These are phyloP conservation scores for Geotrichum ghanense DNA, from an alignment of 805 yeast genomes.

Conservation along the genomic window DNA sequence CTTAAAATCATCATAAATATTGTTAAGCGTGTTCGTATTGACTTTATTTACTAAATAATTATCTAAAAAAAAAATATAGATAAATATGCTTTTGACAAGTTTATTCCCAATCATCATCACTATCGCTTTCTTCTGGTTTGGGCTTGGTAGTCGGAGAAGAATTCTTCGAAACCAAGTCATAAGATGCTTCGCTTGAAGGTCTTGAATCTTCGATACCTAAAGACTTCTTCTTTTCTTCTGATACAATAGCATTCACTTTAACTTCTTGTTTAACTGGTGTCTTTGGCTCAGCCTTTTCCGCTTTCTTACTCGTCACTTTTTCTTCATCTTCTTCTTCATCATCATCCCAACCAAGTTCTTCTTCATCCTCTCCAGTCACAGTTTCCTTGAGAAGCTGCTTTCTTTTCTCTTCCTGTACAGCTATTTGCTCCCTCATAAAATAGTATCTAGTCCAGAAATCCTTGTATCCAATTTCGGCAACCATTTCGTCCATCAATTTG, in stretches of 20 bases:
- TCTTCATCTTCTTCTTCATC: conserved; percentile 33
- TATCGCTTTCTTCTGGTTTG: conserved; percentile 15
- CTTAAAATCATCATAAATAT: too few species aligned
- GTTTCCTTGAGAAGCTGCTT: conserved; percentile 44
- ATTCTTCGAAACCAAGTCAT: conserved; percentile 29
- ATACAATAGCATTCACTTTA: conserved; percentile 9
- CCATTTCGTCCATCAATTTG: conserved; percentile 46
- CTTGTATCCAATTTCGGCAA: conserved; percentile 42
- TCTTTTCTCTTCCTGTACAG: conserved; percentile 53
- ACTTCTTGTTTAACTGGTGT: conserved; percentile 13
- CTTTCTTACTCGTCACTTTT: conserved; percentile 12
- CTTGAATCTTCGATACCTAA: conserved; percentile 16
- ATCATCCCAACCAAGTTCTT: conserved; percentile 24
- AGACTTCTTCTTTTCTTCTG: conserved; percentile 5
- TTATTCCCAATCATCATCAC: conserved; percentile 51
- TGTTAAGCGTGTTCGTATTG: too few species aligned
- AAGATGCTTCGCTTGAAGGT: conserved; percentile 31
- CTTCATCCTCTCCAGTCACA: conserved; percentile 31
- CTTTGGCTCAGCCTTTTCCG: too few species aligned
- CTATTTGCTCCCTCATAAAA: conserved; percentile 39
- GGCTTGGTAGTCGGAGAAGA: conserved; percentile 28
- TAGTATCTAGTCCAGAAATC: conserved; percentile 72
- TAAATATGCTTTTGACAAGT: too few species aligned
- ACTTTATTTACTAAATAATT: too few species aligned
- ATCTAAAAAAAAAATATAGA: too few species aligned